Percentiles rank a stretch among this genome's conserved stretches.
Conservation (phyloP, 768 basidiomycete species). For the Candolleomyces efflorescens region DNA sequence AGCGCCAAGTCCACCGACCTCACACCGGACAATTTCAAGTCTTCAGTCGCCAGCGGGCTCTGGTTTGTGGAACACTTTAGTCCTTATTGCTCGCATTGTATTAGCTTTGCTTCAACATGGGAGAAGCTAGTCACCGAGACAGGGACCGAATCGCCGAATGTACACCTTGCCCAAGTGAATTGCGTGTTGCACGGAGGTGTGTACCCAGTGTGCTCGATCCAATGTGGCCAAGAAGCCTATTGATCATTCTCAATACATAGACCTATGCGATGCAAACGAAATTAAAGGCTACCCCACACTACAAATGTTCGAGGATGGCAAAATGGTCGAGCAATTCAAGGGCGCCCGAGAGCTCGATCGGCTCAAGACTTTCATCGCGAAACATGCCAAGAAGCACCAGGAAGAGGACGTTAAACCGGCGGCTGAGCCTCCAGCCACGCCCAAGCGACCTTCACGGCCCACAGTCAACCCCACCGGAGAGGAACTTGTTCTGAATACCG, state of each 20-base stretch:
- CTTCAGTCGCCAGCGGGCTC: constrained; percentile 49
- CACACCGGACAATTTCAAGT: constrained; percentile 56
- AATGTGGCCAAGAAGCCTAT: not conserved
- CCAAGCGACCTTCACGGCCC: constrained; percentile 16
- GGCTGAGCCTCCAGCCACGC: constrained; percentile 2
- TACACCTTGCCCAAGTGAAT: constrained; percentile 62
- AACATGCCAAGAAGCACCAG: constrained; percentile 26
- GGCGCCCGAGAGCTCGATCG: constrained; percentile 49
- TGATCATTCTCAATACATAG: constrained; percentile 31
- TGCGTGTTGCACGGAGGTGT: constrained; percentile 21
- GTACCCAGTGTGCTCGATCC: constrained; percentile 5
- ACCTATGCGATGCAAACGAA: constrained; percentile 70
- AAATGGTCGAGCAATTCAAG: constrained; percentile 52
- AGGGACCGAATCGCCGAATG: constrained; percentile 41
- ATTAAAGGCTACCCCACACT: constrained; percentile 75
- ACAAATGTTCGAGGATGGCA: constrained; percentile 66
- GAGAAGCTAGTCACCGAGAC: constrained; percentile 54
- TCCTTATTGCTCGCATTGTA: constrained; percentile 81
- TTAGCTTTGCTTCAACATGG: constrained; percentile 81
- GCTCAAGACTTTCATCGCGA: constrained; percentile 52
- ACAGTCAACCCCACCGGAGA: constrained; percentile 32
- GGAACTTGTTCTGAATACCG: constrained; percentile 30
- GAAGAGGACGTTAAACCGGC: not conserved
- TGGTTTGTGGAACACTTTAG: constrained; percentile 90
- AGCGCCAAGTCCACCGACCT: constrained; percentile 29